Conservation (phyloP, 257 asterid genomes). For the Eustoma russellianum region DNA sequence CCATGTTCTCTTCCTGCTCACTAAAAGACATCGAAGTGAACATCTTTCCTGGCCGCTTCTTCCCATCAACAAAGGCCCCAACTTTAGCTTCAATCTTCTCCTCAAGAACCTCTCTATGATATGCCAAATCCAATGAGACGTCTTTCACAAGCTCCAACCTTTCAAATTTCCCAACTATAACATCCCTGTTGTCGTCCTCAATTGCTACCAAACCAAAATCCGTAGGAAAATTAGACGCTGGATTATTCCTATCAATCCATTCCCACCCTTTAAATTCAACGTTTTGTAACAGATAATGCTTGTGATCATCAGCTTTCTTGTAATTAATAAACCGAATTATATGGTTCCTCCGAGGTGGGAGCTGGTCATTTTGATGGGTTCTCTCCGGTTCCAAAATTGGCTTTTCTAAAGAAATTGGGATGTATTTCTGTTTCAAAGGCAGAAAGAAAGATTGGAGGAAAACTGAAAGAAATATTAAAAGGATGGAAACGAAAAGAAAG, state of each 20-base stretch:
- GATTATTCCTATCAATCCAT: conserved; percentile 82
- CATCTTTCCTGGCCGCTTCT: conserved; percentile 88
- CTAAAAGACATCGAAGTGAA: conserved; percentile 83
- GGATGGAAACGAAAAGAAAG: conserved; percentile 3
- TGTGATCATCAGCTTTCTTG: conserved; percentile 43
- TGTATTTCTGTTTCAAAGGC: neutral
- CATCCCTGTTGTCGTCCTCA: conserved; percentile 41
- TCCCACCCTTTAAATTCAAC: conserved; percentile 70
- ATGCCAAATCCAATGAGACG: conserved; percentile 74
- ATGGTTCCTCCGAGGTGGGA: conserved; percentile 30
- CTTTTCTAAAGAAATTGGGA: neutral
- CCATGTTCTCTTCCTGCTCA: conserved; percentile 20
- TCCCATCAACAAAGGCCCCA: conserved; percentile 60
- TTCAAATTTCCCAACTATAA: conserved; percentile 49
- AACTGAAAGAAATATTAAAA: conserved; percentile 5
- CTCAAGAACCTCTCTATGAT: conserved; percentile 56
- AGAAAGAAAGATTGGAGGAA: conserved; percentile 6
- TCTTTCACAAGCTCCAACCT: conserved; percentile 79
- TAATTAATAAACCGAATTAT: conserved; percentile 61
- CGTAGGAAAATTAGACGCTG: conserved; percentile 74
- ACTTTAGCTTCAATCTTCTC: conserved; percentile 21
- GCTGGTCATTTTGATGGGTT: conserved; percentile 8
- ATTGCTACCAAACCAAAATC: conserved; percentile 82
- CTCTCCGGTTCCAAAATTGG: conserved; percentile 4
- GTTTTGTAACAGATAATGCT: conserved; percentile 48